These are phyloP conservation scores for Gaertneriomyces sp. DNA, from an alignment of 192 early-diverging fungal species.

Conservation along the genomic window DNA sequence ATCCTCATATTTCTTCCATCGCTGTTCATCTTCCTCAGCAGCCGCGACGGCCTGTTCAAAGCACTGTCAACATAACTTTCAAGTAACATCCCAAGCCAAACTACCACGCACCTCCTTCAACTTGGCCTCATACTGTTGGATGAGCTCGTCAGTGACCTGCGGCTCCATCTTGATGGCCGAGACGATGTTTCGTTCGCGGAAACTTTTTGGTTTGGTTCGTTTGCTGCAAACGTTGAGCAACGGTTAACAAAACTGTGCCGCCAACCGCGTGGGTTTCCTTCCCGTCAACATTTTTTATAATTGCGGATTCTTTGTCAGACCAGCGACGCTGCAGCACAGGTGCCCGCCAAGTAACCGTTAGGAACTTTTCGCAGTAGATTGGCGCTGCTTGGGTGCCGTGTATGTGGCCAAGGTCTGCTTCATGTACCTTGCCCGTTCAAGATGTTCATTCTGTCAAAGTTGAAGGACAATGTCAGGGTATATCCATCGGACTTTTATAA, in stretches of 20 bases:
- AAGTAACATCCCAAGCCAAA: too few species aligned
- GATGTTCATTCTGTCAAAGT: slow-evolving; percentile 84
- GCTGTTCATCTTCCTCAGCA: slow-evolving; percentile 36
- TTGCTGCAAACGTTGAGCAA: too few species aligned
- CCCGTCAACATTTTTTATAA: neutral
- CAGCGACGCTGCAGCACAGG: neutral
- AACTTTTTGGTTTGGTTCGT: too few species aligned
- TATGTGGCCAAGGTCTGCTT: too few species aligned
- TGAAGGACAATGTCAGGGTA: slow-evolving; percentile 84
- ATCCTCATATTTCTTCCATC: slow-evolving; percentile 54
- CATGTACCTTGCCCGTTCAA: too few species aligned
- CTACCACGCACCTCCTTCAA: slow-evolving; percentile 4
- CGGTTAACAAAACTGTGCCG: too few species aligned
- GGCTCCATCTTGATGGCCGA: too few species aligned
- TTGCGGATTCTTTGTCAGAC: slow-evolving; percentile 2
- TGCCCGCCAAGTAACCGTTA: too few species aligned
- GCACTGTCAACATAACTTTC: neutral
- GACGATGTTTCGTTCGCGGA: too few species aligned
- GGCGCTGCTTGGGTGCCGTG: too few species aligned
- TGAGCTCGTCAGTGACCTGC: slow-evolving; percentile 1
- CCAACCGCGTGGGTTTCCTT: too few species aligned
- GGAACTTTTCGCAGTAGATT: too few species aligned
- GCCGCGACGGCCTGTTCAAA: slow-evolving; percentile 25
- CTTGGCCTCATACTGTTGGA: slow-evolving; percentile 1
- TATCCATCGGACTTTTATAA: slow-evolving; percentile 77